phyloP scores from a whole-genome alignment of 345 rosid genomes.

The Salix purpurea region DNA sequence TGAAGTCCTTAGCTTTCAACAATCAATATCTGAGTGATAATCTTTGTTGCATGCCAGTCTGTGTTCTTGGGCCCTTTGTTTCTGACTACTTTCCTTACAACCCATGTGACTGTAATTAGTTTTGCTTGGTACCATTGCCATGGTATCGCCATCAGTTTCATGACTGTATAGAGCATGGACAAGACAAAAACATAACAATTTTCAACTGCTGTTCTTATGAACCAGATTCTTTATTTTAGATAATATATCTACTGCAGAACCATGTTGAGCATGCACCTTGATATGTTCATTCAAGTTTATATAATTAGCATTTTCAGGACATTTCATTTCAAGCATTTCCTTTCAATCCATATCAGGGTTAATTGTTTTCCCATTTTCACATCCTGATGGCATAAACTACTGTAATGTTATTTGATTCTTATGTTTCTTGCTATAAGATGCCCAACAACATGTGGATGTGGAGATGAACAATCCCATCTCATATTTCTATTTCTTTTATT shows the following conservation, averaged over 20 bases:
- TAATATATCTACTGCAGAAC: neutral
- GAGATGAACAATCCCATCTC: neutral
- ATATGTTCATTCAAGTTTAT: neutral
- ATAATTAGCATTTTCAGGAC: neutral
- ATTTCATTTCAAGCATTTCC: neutral
- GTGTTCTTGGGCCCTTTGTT: slow-evolving; percentile 5
- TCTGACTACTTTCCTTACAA: slow-evolving; percentile 15
- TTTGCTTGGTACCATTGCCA: slow-evolving; percentile 5
- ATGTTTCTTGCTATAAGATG: neutral
- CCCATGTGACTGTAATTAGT: slow-evolving; percentile 30
- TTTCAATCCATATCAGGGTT: neutral
- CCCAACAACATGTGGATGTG: neutral
- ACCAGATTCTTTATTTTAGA: neutral
- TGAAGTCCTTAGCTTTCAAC: neutral
- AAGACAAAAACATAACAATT: neutral
- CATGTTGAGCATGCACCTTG: neutral
- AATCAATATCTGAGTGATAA: slow-evolving; percentile 11
- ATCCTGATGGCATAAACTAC: neutral
- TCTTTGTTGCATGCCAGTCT: slow-evolving; percentile 11
- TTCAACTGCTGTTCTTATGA: neutral
- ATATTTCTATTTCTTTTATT: neutral
- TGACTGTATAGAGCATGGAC: neutral
- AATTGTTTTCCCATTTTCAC: neutral
- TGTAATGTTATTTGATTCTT: neutral
- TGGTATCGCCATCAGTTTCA: slow-evolving; percentile 18